Evolutionary conservation across 257 asterid genomes (phyloP).

Genomic region (Solanum pennellii): DNA sequence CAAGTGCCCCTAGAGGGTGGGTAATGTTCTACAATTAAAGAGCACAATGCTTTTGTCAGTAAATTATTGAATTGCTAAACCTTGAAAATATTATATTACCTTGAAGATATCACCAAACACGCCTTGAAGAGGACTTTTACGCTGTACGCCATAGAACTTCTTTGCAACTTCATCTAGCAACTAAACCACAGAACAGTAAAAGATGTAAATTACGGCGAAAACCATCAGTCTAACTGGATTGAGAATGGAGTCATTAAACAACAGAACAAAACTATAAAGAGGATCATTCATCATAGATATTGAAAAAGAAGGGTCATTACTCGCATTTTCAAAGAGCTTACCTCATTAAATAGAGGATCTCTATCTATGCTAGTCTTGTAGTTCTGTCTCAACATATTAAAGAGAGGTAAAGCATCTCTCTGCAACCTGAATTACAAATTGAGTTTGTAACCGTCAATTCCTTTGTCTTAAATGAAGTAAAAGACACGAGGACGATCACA

Average conservation of each 20-base stretch:
- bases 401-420: conserved; percentile 93
- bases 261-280: background rate
- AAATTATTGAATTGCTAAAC: background rate
- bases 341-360: conserved; percentile 67
- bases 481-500: background rate
- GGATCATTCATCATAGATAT: background rate
- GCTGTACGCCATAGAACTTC: conserved; percentile 75
- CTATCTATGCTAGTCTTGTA: conserved; percentile 56
- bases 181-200: conserved; percentile 24
- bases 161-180: conserved; percentile 76
- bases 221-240: background rate
- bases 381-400: conserved; percentile 70
- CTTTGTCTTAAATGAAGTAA: background rate
- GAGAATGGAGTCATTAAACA: background rate
- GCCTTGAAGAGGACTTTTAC: conserved; percentile 76
- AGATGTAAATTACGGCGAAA: background rate
- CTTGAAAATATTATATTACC: conserved; percentile 22
- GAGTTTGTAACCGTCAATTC: background rate
- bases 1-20: background rate
- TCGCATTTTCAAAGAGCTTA: conserved; percentile 7
- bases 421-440: conserved; percentile 48
- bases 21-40: background rate
- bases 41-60: background rate
- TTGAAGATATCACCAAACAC: conserved; percentile 88
- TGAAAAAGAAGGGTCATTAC: background rate